Base-by-base conservation (phyloP, 2,329 filamentous ascomycete species). In the Ophiocordyceps camponoti-rufipedis region DNA sequence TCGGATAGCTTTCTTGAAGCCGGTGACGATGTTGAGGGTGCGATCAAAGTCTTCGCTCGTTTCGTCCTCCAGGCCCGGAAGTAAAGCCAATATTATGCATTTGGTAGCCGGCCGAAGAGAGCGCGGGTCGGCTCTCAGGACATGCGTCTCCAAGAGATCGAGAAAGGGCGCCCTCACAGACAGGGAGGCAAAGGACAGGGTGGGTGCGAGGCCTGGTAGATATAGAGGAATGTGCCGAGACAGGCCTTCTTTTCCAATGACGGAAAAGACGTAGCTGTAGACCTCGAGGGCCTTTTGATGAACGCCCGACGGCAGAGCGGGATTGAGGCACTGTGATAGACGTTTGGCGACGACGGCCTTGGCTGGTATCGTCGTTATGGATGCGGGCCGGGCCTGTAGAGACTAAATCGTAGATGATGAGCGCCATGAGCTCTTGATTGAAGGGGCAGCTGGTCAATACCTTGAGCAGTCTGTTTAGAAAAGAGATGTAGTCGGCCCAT, bases 401-500 rank as follows among this genome's bases (percentile, higher is more conserved):
- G 89, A 86, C 84, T 93, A 54, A 23, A 23, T 7, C 16, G 12
- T 9, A 28, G 33, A 28, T 29, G 5, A 23, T 42, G 51, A 13
- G 51, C 48, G 28, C n/a, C 5, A 23, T 13, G 23, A 6, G n/a
- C 14, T 13, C 14, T 2, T 19, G 11, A 12, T 8, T 16, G 3
- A 23, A 23, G 16, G 31, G 2, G 42, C 31, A 13, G 11, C 12
- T 16, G 35, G 44, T 61, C 23, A 5, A 54, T 60, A 88, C 85
- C 77, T 95, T 96, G 50, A 94, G 70, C 43, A 98, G 71, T 50
- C 86, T 79, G 58, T 85, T 93, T 46, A 98, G 68, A 60, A 96
- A 98, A 16, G 89, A 94, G 56, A 98, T 98, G 60, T 98, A 98
- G 66, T 98, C 91, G 43, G 93, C 91, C 91, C 91, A 98, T 77